Evolutionary conservation across 2,329 filamentous ascomycete genomes (phyloP).

Genomic region (Fusarium sambucinum): DNA sequence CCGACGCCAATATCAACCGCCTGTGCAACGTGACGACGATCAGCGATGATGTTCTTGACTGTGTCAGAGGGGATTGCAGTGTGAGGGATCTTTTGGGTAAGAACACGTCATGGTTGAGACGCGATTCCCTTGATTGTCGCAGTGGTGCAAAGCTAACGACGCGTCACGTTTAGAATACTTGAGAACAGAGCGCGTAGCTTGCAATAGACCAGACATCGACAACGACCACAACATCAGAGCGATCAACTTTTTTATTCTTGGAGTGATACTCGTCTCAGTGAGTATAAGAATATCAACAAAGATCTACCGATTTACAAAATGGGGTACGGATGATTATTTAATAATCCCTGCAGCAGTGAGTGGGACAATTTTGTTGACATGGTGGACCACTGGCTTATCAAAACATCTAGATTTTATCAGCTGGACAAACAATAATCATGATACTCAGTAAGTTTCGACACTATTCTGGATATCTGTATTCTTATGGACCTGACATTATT

Average conservation of each 20-base stretch:
- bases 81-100: not conserved
- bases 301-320: not conserved
- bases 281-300: not conserved
- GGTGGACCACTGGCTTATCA: fast-evolving
- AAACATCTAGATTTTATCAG: not conserved
- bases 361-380: fast-evolving
- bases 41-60: not conserved
- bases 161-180: not conserved
- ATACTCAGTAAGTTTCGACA: not conserved
- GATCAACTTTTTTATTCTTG: not conserved
- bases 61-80: not conserved
- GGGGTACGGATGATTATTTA: constrained; percentile 13
- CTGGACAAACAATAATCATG: not conserved
- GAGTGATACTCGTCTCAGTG: not conserved
- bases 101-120: not conserved
- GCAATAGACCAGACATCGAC: constrained; percentile 3
- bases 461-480: fast-evolving
- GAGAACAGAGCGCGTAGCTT: not conserved
- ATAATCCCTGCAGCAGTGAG: constrained; percentile 3
- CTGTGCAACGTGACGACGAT: not conserved
- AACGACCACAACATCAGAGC: not conserved
- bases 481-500: not conserved
- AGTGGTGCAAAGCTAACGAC: not conserved
- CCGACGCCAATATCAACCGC: not conserved
- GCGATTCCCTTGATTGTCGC: not conserved